Conservation (phyloP, 1,284 basidiomycete genomes). For the Puccinia sorghi region DNA sequence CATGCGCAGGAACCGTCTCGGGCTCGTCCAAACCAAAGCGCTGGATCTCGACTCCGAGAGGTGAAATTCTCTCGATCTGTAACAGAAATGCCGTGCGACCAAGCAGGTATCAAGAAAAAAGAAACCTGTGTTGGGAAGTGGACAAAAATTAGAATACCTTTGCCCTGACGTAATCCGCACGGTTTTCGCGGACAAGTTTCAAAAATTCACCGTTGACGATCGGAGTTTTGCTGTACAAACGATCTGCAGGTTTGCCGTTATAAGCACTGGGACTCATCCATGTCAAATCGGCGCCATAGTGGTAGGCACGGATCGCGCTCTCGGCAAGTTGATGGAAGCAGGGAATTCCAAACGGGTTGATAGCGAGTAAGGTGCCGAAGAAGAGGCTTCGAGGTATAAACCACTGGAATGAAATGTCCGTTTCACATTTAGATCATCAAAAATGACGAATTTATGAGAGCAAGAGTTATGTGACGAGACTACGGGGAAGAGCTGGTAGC, state of each 20-base stretch:
- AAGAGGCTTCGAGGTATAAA: slow-evolving; percentile 43
- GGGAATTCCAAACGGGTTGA: slow-evolving; percentile 1
- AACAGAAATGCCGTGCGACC: neutral
- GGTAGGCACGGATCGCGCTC: slow-evolving; percentile 6
- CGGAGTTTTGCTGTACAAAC: slow-evolving; percentile 40
- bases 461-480: neutral
- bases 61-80: slow-evolving; percentile 18
- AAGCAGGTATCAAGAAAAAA: neutral
- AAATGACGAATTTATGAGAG: neutral
- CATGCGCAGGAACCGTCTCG: slow-evolving; percentile 26
- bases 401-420: slow-evolving; percentile 21
- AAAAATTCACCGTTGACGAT: slow-evolving; percentile 46
- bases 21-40: slow-evolving; percentile 1
- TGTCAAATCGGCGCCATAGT: slow-evolving; percentile 29
- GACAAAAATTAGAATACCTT: too few relatives aligned
- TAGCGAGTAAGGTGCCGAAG: slow-evolving; percentile 3
- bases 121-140: neutral
- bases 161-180: slow-evolving; percentile 36
- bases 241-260: neutral
- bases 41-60: slow-evolving; percentile 9
- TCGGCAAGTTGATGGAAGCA: slow-evolving; percentile 16
- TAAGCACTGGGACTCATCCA: slow-evolving; percentile 25
- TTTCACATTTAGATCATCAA: neutral
- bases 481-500: neutral
- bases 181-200: slow-evolving; percentile 23